phyloP scores from a whole-genome alignment of 768 basidiomycete genomes.

The Leccinum ochraceum region DNA sequence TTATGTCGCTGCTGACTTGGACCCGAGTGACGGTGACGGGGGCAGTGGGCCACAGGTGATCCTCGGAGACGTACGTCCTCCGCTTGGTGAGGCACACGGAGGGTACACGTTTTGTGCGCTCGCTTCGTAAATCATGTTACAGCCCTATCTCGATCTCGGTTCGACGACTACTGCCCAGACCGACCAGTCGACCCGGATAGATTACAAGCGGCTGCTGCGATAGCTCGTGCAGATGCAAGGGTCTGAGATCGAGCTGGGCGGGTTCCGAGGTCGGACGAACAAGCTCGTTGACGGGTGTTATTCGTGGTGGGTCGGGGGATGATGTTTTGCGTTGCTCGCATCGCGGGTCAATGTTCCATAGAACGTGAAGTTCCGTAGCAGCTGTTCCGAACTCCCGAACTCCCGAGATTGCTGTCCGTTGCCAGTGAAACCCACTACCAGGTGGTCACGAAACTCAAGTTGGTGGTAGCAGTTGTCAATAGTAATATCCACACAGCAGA shows the following conservation, averaged over 20 bases:
- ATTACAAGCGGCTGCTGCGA: slow-evolving; percentile 61
- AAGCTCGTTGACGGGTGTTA: slow-evolving; percentile 99
- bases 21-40: not conserved
- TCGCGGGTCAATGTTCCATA: slow-evolving; percentile 27
- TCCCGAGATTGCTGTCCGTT: too few relatives aligned
- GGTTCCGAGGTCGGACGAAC: slow-evolving; percentile 92
- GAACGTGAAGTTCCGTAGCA: too few relatives aligned
- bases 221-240: slow-evolving; percentile 93
- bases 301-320: slow-evolving; percentile 98
- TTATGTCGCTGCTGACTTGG: slow-evolving; percentile 33
- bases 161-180: not conserved
- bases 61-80: slow-evolving; percentile 56
- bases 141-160: slow-evolving; percentile 45
- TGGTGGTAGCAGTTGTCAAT: too few relatives aligned
- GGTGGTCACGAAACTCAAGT: too few relatives aligned
- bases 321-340: slow-evolving; percentile 71
- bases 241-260: slow-evolving; percentile 77
- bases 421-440: too few relatives aligned
- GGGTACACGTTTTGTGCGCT: slow-evolving; percentile 96
- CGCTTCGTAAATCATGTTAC: slow-evolving; percentile 79
- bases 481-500: too few relatives aligned
- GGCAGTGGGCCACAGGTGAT: slow-evolving; percentile 16
- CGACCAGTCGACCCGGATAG: slow-evolving; percentile 40
- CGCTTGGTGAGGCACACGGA: slow-evolving; percentile 95
- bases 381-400: too few relatives aligned